phyloP scores from a whole-genome alignment of 2,329 filamentous ascomycete species.

The Ceratocystis huliohia region DNA sequence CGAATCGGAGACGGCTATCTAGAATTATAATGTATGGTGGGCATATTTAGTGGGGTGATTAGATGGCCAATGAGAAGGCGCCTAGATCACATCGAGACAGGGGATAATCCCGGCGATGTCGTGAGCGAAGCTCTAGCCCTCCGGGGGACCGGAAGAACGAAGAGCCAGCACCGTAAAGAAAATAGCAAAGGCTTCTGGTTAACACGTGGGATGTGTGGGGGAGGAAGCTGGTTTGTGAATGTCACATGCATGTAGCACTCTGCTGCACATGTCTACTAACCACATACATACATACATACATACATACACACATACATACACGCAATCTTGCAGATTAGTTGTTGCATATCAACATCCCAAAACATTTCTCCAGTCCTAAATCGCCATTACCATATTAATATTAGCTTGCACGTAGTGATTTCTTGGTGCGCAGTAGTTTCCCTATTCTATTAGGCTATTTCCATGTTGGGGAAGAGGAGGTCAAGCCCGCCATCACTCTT shows the following conservation, averaged over 20 bases:
- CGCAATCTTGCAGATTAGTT: no score
- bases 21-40: neutral
- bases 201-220: neutral
- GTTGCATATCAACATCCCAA: no score
- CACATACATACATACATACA: no score
- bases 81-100: neutral
- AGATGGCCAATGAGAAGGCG: conserved; percentile 8
- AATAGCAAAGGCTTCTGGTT: neutral
- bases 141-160: conserved; percentile 13
- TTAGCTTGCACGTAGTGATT: no score
- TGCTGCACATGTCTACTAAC: no score
- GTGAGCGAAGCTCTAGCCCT: neutral
- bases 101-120: conserved; percentile 13
- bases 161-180: neutral
- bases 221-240: neutral
- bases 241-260: neutral
- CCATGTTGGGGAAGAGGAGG: neutral
- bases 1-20: conserved; percentile 15
- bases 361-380: no score
- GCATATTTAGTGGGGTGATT: neutral
- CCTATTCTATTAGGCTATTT: neutral
- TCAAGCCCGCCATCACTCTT: neutral
- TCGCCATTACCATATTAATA: no score
- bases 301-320: no score
- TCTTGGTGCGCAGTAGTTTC: neutral